Conservation (phyloP, 2,329 filamentous ascomycete genomes). For the Keithomyces neogunnii region DNA sequence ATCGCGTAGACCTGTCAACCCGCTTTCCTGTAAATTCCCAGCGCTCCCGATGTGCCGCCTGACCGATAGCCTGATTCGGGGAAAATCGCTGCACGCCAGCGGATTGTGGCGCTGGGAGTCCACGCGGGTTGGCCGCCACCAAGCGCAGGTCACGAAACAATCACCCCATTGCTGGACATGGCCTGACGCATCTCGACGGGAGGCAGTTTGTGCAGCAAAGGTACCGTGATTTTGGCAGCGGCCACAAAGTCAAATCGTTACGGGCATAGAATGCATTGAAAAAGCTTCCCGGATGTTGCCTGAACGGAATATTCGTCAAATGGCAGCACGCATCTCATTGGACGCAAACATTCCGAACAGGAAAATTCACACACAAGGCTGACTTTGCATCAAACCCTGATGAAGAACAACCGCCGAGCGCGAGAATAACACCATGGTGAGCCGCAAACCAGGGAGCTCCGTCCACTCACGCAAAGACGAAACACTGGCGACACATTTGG, state of each 20-base stretch:
- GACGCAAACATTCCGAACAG: no score
- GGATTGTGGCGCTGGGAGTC: neutral
- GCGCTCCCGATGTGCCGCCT: neutral
- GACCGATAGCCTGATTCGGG: neutral
- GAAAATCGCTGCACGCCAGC: neutral
- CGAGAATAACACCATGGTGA: no score
- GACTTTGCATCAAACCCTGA: no score
- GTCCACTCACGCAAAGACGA: neutral
- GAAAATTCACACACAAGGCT: no score
- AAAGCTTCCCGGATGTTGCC: neutral
- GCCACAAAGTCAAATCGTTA: neutral
- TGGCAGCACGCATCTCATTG: no score
- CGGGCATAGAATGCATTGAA: neutral
- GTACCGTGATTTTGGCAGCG: neutral
- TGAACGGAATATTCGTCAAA: no score
- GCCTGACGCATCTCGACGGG: slow-evolving; percentile 3
- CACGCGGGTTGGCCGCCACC: neutral
- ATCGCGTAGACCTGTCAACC: neutral
- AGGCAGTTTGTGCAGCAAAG: neutral
- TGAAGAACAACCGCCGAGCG: no score
- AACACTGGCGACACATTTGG: neutral
- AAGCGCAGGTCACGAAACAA: neutral
- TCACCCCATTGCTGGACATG: neutral
- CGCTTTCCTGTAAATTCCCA: neutral
- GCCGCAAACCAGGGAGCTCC: neutral